phyloP scores from a whole-genome alignment of 2,329 filamentous ascomycete genomes.

The Moelleriella libera region DNA sequence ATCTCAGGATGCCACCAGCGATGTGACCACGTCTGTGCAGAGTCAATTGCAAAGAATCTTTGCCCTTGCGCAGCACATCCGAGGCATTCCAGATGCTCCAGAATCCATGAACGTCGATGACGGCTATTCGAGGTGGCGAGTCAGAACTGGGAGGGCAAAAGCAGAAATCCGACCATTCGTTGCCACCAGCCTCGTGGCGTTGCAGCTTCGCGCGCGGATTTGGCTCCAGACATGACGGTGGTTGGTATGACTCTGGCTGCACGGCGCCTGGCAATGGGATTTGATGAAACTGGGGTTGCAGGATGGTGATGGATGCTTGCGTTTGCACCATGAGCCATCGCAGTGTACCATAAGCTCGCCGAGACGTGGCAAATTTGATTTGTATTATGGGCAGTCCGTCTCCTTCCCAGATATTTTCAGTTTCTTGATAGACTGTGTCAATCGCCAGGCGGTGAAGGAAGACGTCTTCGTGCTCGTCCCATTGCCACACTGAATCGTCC shows the following conservation, averaged over 20 bases:
- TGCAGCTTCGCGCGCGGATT: conserved; percentile 41
- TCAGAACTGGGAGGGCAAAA: conserved; percentile 40
- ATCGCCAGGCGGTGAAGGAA: conserved; percentile 32
- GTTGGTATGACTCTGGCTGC: conserved; percentile 8
- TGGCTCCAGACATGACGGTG: conserved; percentile 36
- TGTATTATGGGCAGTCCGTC: conserved; percentile 34
- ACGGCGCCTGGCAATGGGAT: conserved; percentile 15
- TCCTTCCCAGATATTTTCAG: conserved; percentile 37
- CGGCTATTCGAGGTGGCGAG: conserved; percentile 45
- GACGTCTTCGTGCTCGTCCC: conserved; percentile 29
- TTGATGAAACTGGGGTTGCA: conserved; percentile 34
- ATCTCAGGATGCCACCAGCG: conserved; percentile 19
- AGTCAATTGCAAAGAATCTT: conserved; percentile 18
- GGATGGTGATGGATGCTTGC: conserved; percentile 33
- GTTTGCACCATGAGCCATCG: conserved; percentile 43
- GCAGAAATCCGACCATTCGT: conserved; percentile 44
- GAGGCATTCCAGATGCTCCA: conserved; percentile 56
- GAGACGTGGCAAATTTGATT: conserved; percentile 32
- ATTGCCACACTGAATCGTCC: conserved; percentile 37
- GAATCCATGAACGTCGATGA: conserved; percentile 49
- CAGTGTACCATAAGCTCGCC: conserved; percentile 19
- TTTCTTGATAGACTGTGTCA: conserved; percentile 27
- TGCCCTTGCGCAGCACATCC: conserved; percentile 19
- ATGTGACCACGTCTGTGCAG: conserved; percentile 29
- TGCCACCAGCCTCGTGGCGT: conserved; percentile 35